Evolutionary conservation across 371 early-diverging fungal species (phyloP), one percentile per base, ranked within the genome.

Genomic region (Smittium mucronatum): DNA sequence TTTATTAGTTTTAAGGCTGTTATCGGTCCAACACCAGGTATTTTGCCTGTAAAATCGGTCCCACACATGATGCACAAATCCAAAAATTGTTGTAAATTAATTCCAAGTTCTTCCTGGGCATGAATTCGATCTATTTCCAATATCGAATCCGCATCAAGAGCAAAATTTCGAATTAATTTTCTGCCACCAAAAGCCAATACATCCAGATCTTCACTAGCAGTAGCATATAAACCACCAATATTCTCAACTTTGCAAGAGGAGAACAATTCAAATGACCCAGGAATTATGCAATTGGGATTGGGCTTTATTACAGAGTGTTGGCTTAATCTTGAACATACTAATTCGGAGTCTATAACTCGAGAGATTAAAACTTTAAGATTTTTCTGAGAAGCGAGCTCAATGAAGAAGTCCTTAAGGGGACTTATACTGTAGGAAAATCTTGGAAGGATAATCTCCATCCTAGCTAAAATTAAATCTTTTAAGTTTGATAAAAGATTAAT

Each of bases 31-130:
- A 90, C 82, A 1, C 84, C 82, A 57, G 80, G 80, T 1, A 90
- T 80, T 0, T 85, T 89, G 1, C 80, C 77, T 58, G 86, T 84
- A 74, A 89, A 91, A 64, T 91, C 91, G 0, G 90, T 89, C 5
- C 90, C 91, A 69, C 89, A 91, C n/a, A 91, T 72, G 57, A 91
- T 91, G 68, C 90, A 88, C 65, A 91, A 30, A 71, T 90, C 91
- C 1, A 88, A 70, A 72, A 89, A 90, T 16, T 82, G 77, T 11
- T 78, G 76, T 36, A 79, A 72, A 2, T 76, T 81, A n/a, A 91
- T 60, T 0, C 80, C 81, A 21, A 91, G 75, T 30, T 76, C 78
- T 21, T 72, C 58, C 33, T 80, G 75, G 1, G 85, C 88, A n/a
- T 73, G 60, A n/a, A 78, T 64, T 0, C 85, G 81, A 70, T 89